Conservation (phyloP, 768 basidiomycete genomes). For the Multifurca ochricompacta region DNA sequence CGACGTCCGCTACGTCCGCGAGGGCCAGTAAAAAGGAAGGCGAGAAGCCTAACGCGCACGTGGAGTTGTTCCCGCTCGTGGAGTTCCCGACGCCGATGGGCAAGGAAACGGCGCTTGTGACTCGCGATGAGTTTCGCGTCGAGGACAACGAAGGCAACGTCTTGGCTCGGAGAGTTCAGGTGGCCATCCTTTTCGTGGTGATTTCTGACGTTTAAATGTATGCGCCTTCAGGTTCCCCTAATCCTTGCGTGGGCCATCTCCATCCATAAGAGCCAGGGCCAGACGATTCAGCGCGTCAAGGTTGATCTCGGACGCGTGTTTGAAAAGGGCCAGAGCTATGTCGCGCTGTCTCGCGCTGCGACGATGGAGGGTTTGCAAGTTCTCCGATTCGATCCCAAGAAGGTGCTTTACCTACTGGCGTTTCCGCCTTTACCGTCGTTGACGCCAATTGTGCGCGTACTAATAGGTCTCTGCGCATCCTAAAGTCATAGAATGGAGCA, state of each 20-base stretch:
- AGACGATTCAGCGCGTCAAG: constrained; percentile 59
- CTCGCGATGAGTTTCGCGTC: constrained; percentile 45
- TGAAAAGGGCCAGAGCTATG: constrained; percentile 48
- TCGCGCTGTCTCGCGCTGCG: constrained; percentile 45
- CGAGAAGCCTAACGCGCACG: constrained; percentile 27
- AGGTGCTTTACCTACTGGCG: constrained; percentile 32
- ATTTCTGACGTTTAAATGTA: background rate
- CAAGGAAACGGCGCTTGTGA: constrained; percentile 40
- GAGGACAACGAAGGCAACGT: constrained; percentile 45
- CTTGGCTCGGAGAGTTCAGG: constrained; percentile 42
- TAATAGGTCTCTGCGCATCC: constrained; percentile 36
- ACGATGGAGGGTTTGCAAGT: constrained; percentile 48
- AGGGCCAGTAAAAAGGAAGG: constrained; percentile 24
- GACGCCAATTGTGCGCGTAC: background rate
- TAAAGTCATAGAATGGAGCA: constrained; percentile 39
- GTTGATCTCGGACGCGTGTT: constrained; percentile 62
- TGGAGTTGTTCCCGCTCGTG: constrained; percentile 39
- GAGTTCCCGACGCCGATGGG: constrained; percentile 37
- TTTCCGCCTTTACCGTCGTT: background rate
- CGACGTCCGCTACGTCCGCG: background rate
- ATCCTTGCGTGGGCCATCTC: constrained; percentile 74
- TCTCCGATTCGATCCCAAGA: constrained; percentile 43
- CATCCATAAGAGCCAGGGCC: constrained; percentile 74
- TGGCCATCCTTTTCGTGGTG: constrained; percentile 5
- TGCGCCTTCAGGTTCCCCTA: constrained; percentile 48